These are phyloP conservation scores for Kazachstania psychrophila DNA, from an alignment of 805 yeast genomes.

Conservation along the genomic window DNA sequence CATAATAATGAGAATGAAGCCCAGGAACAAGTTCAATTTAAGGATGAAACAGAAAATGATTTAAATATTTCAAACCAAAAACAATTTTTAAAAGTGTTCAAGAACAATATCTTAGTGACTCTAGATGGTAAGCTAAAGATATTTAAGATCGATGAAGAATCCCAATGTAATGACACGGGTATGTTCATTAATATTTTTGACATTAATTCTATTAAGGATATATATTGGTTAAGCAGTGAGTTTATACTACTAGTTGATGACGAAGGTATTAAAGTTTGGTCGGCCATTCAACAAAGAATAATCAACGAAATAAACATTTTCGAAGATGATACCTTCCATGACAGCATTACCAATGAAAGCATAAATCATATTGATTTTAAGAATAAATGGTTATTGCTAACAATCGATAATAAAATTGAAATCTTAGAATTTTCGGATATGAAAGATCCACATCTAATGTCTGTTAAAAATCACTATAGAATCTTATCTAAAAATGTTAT, in stretches of 20 bases:
- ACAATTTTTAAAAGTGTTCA: conserved; percentile 7
- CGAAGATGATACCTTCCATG: not conserved
- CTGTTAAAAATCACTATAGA: conserved; percentile 9
- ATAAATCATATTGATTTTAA: conserved; percentile 20
- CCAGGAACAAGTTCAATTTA: no score
- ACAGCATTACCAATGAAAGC: conserved; percentile 7
- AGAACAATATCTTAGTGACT: conserved; percentile 8
- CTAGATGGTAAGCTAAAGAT: conserved; percentile 6
- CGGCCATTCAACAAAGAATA: conserved; percentile 8
- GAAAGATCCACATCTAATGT: conserved; percentile 4
- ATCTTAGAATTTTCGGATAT: conserved; percentile 12
- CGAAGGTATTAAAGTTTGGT: conserved; percentile 17
- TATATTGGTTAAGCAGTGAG: conserved; percentile 20
- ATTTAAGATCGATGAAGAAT: conserved; percentile 7
- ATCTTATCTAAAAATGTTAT: conserved; percentile 7
- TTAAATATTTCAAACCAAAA: not conserved
- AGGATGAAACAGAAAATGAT: no score
- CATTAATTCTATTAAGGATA: conserved; percentile 6
- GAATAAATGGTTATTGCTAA: conserved; percentile 24
- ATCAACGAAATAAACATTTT: conserved; percentile 10
- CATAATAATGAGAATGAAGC: no score
- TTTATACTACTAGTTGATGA: conserved; percentile 15
- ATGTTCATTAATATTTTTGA: conserved; percentile 1
- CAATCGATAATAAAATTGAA: conserved; percentile 9
- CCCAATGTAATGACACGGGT: conserved; percentile 6